Evolutionary conservation across 1,284 basidiomycete species (phyloP).

Genomic region (Blastosporella zonata): DNA sequence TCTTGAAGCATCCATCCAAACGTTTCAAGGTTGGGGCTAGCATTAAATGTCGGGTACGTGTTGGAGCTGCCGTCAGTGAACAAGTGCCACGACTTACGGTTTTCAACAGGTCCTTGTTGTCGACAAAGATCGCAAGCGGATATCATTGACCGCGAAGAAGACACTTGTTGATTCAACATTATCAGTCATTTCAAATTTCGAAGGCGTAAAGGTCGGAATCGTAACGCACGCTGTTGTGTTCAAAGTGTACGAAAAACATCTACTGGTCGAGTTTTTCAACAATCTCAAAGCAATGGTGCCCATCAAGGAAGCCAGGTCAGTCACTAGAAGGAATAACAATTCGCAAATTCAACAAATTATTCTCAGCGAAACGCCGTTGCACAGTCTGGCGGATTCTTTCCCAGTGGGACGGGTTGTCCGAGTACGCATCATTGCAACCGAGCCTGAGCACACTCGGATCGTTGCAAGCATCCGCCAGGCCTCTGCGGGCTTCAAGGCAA

Average conservation of each 20-base stretch:
- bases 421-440: constrained; percentile 79
- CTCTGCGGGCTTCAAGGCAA: constrained; percentile 47
- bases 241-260: constrained; percentile 74
- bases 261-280: constrained; percentile 90
- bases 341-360: not conserved
- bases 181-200: constrained; percentile 64
- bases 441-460: constrained; percentile 63
- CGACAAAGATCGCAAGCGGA: constrained; percentile 78
- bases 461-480: constrained; percentile 89
- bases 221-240: constrained; percentile 85
- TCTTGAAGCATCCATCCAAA: constrained; percentile 88
- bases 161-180: constrained; percentile 81
- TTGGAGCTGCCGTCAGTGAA: not conserved
- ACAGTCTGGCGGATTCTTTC: constrained; percentile 70
- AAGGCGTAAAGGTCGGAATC: constrained; percentile 70
- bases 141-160: constrained; percentile 92
- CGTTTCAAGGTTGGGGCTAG: constrained; percentile 83
- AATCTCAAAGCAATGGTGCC: constrained; percentile 86
- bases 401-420: constrained; percentile 82
- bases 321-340: not conserved
- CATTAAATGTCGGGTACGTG: constrained; percentile 83
- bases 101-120: constrained; percentile 75
- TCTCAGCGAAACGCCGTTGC: constrained; percentile 59
- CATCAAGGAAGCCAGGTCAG: constrained; percentile 76
- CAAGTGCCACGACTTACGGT: constrained; percentile 5